A percentile compares a stretch with the other conserved stretches of the same genome.
Evolutionary conservation across 176 grass and related monocot genomes (phyloP).

Genomic region (Lolium multiflorum): DNA sequence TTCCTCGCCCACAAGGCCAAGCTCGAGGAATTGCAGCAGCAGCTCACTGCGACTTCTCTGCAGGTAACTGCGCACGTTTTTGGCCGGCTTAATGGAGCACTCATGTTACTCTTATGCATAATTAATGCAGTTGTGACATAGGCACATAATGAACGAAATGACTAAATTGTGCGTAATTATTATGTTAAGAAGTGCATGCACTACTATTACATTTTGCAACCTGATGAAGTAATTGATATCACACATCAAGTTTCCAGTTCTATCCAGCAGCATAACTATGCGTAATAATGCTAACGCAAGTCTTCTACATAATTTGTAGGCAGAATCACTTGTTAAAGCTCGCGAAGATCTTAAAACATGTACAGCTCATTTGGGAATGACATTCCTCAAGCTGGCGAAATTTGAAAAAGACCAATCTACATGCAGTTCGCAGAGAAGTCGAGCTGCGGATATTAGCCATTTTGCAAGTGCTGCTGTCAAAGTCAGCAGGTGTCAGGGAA

Average conservation of each 20-base stretch:
- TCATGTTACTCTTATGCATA: slow-evolving; percentile 19
- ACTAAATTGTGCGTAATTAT: slow-evolving; percentile 7
- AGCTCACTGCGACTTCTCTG: slow-evolving; percentile 71
- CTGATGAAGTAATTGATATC: slow-evolving; percentile 10
- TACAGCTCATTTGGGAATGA: slow-evolving; percentile 77
- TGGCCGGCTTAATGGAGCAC: slow-evolving; percentile 13
- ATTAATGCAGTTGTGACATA: slow-evolving; percentile 2
- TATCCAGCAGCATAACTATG: neutral
- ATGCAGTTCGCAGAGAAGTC: slow-evolving; percentile 63
- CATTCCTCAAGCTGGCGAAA: slow-evolving; percentile 84
- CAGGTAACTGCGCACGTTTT: slow-evolving; percentile 55
- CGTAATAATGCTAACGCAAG: slow-evolving; percentile 14
- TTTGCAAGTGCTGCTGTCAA: slow-evolving; percentile 75
- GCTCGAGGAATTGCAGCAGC: slow-evolving; percentile 77
- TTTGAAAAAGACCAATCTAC: slow-evolving; percentile 73
- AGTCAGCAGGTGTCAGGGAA: slow-evolving; percentile 76
- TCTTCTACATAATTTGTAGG: slow-evolving; percentile 54
- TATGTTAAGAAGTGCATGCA: neutral
- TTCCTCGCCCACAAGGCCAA: slow-evolving; percentile 75
- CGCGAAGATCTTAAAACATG: slow-evolving; percentile 77
- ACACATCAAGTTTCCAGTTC: slow-evolving; percentile 17
- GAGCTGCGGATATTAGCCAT: slow-evolving; percentile 67
- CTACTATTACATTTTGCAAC: slow-evolving; percentile 1
- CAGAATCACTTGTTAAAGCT: slow-evolving; percentile 67
- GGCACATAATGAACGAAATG: neutral